Conservation (phyloP, 2,329 filamentous ascomycete genomes). For the Alternaria brassicicola region DNA sequence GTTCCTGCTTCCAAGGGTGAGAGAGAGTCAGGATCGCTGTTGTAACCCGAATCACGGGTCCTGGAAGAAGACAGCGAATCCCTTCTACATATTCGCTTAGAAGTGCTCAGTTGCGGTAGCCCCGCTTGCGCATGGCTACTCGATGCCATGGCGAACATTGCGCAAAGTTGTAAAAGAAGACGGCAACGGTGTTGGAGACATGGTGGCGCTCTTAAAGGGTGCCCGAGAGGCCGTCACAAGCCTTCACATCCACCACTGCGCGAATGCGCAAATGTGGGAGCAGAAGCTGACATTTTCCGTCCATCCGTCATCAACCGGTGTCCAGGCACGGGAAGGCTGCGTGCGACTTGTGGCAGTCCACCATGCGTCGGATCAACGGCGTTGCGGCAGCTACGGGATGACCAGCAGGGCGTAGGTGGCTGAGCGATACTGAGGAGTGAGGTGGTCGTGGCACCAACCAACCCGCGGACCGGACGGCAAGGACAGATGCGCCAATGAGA, state of each 20-base stretch:
- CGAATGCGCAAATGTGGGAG: conserved; percentile 27
- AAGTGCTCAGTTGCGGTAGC: conserved; percentile 27
- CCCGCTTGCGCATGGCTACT: conserved; percentile 9
- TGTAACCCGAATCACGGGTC: conserved; percentile 42
- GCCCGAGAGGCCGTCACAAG: conserved; percentile 19
- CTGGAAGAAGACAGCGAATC: conserved; percentile 37
- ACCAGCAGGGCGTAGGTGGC: conserved; percentile 6
- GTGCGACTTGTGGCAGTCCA: conserved; percentile 5
- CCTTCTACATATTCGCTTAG: conserved; percentile 25
- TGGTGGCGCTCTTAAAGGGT: conserved; percentile 7
- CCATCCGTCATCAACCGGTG: conserved; percentile 13
- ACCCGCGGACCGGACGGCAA: background rate
- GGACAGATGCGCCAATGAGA: background rate
- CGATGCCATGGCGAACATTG: conserved; percentile 19
- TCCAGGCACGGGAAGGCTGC: conserved; percentile 9
- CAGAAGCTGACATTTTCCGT: conserved; percentile 16
- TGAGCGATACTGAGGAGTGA: conserved; percentile 17
- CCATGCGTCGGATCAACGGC: conserved; percentile 6
- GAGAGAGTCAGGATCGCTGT: conserved; percentile 36
- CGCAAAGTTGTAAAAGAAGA: conserved; percentile 8
- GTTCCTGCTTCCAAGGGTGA: conserved; percentile 32
- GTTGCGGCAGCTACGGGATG: background rate
- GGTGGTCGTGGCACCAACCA: background rate
- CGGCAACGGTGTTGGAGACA: background rate
- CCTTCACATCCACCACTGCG: conserved; percentile 18